Base-by-base conservation (phyloP, 2,329 filamentous ascomycete species). In the Calonectria crousiana region DNA sequence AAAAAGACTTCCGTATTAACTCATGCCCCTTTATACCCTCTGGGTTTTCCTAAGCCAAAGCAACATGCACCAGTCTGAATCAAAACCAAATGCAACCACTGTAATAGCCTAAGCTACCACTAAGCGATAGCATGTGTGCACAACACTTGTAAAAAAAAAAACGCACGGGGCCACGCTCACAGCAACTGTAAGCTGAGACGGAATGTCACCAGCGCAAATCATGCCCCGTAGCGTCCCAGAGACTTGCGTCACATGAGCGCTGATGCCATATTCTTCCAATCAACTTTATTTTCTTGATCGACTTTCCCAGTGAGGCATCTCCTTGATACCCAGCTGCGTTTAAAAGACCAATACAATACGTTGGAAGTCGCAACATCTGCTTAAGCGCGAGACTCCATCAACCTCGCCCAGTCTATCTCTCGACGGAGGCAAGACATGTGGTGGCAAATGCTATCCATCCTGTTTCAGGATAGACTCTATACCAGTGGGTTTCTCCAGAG, bases 261-360 rank as follows among this genome's bases (percentile, higher is more conserved):
- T 41, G 23, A 62, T 62, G 56, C 56, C 36, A 41, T 41, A 38
- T 38, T 62, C 34, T 62, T 62, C 34, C 56, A 62, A 62, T 62
- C 36, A 62, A 38, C 34, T 62, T 18, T 20, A 38, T 62, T 11
- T 62, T 41, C 8, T 41, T n/a, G 30, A 34, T 34, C 30, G 8
- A 30, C 20, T 56, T 34, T 34, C n/a, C 20, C 30, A n/a, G 30
- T 5, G 16, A 18, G 23, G 34, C 2, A 62, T 62, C 56, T 62
- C 36, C 34, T 14, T 14, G 23, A 62, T 41, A 30, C 34, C 34
- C n/a, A 23, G 11, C n/a, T 16, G 30, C 34, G 14, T 3, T 23
- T 38, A 14, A 16, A 60, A 38, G 34, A 34, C n/a, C n/a, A 41
- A 23, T 60, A 23, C 20, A 38, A 14, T 16, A 18, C 26, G 34